Evolutionary conservation across 306 rosid species (phyloP).

Genomic region (Lathyrus oleraceus): DNA sequence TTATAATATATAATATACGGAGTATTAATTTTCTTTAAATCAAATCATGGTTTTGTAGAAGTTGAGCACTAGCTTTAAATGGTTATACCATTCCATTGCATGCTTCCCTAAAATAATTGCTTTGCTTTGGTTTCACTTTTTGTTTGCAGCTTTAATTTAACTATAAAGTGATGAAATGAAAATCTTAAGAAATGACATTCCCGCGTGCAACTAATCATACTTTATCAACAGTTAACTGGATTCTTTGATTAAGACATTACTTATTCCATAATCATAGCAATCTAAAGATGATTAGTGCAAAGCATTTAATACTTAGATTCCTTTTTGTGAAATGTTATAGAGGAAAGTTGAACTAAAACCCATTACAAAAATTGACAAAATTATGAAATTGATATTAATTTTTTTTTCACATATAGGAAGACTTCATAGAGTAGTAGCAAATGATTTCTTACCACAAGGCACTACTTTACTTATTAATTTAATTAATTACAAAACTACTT

Average conservation of each 20-base stretch:
- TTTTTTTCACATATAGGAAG: constrained; percentile 27
- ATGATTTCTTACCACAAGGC: constrained; percentile 32
- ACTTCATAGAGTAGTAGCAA: constrained; percentile 19
- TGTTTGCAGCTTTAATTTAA: constrained; percentile 41
- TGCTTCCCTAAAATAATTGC: constrained; percentile 38
- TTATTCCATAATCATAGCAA: constrained; percentile 48
- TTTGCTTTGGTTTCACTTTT: constrained; percentile 56
- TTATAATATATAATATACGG: not conserved
- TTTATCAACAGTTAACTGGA: constrained; percentile 51
- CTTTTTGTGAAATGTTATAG: constrained; percentile 8
- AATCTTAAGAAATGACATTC: constrained; percentile 56
- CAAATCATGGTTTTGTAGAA: constrained; percentile 11
- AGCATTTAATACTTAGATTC: constrained; percentile 42
- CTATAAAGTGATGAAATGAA: constrained; percentile 41
- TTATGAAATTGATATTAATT: constrained; percentile 19
- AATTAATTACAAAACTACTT: not conserved
- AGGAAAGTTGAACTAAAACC: too few relatives aligned
- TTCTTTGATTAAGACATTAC: constrained; percentile 63
- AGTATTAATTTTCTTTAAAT: not conserved
- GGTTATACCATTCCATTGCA: constrained; percentile 27
- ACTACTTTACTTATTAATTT: constrained; percentile 27
- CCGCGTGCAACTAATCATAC: constrained; percentile 78
- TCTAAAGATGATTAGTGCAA: constrained; percentile 41
- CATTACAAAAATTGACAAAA: constrained; percentile 22
- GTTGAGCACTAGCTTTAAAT: constrained; percentile 32